phyloP scores from a whole-genome alignment of 306 rosid species.

The Hippophae rhamnoides region DNA sequence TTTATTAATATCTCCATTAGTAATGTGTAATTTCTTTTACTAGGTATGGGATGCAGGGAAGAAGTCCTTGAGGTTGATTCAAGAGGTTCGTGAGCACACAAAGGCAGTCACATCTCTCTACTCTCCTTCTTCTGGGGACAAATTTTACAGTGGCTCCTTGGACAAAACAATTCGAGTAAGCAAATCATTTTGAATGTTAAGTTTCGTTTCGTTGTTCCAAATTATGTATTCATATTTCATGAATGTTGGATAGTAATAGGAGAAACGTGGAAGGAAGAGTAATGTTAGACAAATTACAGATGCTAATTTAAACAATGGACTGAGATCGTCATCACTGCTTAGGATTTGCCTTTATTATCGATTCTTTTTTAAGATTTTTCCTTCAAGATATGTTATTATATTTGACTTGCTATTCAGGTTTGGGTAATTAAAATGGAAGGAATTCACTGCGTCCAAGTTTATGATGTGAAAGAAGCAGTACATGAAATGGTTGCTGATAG shows the following conservation, averaged over 20 bases:
- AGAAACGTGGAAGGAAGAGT: too few species aligned
- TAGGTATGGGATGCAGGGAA: slow-evolving; percentile 86
- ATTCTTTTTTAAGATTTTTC: too few species aligned
- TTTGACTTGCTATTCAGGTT: slow-evolving; percentile 25
- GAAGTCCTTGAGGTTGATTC: slow-evolving; percentile 53
- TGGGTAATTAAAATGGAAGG: slow-evolving; percentile 64
- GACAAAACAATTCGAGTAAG: slow-evolving; percentile 88
- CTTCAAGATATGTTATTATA: too few species aligned
- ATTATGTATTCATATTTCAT: background rate
- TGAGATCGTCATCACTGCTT: too few species aligned
- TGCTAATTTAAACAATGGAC: too few species aligned
- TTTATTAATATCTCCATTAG: background rate
- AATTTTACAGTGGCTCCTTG: slow-evolving; percentile 69
- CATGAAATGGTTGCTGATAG: slow-evolving; percentile 53
- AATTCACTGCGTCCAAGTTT: slow-evolving; percentile 56
- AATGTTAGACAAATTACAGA: too few species aligned
- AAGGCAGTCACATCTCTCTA: slow-evolving; percentile 77
- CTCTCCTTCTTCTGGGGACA: slow-evolving; percentile 39
- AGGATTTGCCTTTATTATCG: too few species aligned
- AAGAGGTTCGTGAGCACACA: slow-evolving; percentile 70
- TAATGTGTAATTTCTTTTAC: slow-evolving; percentile 13
- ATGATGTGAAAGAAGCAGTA: slow-evolving; percentile 76
- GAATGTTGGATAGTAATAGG: too few species aligned
- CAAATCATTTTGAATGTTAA: background rate
- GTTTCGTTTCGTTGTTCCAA: background rate